Evolutionary conservation across 1,139 yeast species (phyloP).

Genomic region (Insectozyma bohioensis): DNA sequence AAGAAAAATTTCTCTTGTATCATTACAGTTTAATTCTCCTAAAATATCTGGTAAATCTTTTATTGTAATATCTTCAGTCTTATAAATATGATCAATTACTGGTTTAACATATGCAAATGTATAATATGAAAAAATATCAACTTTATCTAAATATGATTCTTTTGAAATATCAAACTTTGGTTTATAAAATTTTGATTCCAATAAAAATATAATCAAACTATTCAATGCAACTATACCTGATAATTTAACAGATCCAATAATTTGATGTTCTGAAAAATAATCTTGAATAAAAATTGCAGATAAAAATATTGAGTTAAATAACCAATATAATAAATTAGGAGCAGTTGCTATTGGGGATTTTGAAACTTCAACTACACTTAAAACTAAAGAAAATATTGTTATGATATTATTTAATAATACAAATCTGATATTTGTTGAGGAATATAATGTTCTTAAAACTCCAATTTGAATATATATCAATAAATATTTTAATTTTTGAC

Average conservation of each 20-base stretch:
- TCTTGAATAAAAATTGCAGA: slow-evolving; percentile 29
- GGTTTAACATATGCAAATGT: slow-evolving; percentile 29
- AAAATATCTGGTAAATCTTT: slow-evolving; percentile 22
- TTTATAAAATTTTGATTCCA: slow-evolving; percentile 37
- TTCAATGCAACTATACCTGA: slow-evolving; percentile 24
- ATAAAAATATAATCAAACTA: slow-evolving; percentile 31
- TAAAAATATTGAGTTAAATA: slow-evolving; percentile 18
- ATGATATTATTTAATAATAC: slow-evolving; percentile 7
- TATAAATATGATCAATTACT: slow-evolving; percentile 22
- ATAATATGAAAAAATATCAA: slow-evolving; percentile 20
- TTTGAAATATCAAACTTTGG: slow-evolving; percentile 47
- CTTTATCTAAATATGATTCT: slow-evolving; percentile 24
- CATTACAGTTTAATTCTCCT: slow-evolving; percentile 14
- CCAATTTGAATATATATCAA: slow-evolving; percentile 10
- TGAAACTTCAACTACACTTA: slow-evolving; percentile 36
- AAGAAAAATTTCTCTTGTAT: slow-evolving; percentile 9
- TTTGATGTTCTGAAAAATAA: slow-evolving; percentile 26
- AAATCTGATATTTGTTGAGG: too few relatives aligned
- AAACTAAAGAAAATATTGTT: slow-evolving; percentile 21
- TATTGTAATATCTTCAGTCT: slow-evolving; percentile 20
- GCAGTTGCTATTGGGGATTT: slow-evolving; percentile 27
- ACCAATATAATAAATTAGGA: slow-evolving; percentile 34
- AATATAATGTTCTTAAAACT: slow-evolving; percentile 6
- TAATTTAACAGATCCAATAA: slow-evolving; percentile 20
- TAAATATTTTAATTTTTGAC: slow-evolving; percentile 12